These are phyloP conservation scores for Trametes punicea DNA, from an alignment of 768 basidiomycete species.

Conservation along the genomic window DNA sequence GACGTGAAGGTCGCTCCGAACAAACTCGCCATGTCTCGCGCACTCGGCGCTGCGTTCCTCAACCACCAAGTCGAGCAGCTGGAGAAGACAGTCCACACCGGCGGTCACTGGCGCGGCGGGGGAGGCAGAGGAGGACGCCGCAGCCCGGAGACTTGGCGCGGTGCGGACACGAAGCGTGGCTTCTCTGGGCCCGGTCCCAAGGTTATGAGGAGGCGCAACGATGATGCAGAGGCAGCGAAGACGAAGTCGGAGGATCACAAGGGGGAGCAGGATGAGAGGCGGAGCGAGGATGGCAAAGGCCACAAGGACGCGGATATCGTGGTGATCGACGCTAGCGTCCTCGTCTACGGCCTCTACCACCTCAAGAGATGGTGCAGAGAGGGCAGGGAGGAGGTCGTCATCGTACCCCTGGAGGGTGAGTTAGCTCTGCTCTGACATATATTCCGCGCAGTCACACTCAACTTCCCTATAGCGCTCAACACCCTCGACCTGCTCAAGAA, in stretches of 20 bases:
- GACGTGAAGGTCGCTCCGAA: slow-evolving; percentile 32
- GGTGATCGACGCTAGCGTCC: slow-evolving; percentile 78
- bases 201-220: slow-evolving; percentile 14
- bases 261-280: slow-evolving; percentile 19
- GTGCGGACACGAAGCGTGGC: slow-evolving; percentile 55
- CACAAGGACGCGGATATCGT: slow-evolving; percentile 70
- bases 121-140: too few relatives aligned
- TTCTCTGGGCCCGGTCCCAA: slow-evolving; percentile 3
- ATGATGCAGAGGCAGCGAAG: slow-evolving; percentile 12
- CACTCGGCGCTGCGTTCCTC: slow-evolving; percentile 83
- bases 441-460: neutral
- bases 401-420: slow-evolving; percentile 86
- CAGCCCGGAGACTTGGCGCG: slow-evolving; percentile 28
- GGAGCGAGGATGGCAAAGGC: slow-evolving; percentile 26
- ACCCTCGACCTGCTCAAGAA: slow-evolving; percentile 93
- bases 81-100: slow-evolving; percentile 65
- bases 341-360: slow-evolving; percentile 72
- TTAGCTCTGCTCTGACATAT: slow-evolving; percentile 19
- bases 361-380: slow-evolving; percentile 82
- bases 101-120: slow-evolving; percentile 67
- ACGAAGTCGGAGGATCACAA: slow-evolving; percentile 13
- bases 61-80: slow-evolving; percentile 87
- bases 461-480: slow-evolving; percentile 63
- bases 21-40: slow-evolving; percentile 81
- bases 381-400: slow-evolving; percentile 71